Evolutionary conservation across 805 yeast species (phyloP), one percentile per base, ranked within the genome.

Genomic region (Zygoascus bituminiphila): DNA sequence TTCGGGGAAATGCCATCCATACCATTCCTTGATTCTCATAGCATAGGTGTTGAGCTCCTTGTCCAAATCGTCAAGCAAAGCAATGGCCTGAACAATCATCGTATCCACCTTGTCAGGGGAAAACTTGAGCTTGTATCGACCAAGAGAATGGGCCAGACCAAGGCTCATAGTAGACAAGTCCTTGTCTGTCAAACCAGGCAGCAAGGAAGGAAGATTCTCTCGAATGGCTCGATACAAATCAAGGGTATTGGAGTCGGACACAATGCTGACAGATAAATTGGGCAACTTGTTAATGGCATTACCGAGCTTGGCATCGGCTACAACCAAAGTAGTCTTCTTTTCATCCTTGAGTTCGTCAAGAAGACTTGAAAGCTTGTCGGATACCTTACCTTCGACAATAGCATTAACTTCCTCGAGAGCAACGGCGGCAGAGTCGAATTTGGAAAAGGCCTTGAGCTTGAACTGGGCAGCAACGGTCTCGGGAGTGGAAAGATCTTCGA

Each of bases 1-100:
- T 71, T 93, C 98, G 36, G 98, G 98, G 82, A 93, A 93, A 71
- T 93, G 98, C 98, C 98, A 93, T 57, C 98, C 98, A 73, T 93
- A 93, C 98, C 98, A 93, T 74, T 93, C 98, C 74, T 91, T 93
- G 72, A 91, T 81, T 75, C 98, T 82, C 98, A 93, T 93, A 58
- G 98, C 96, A 62, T 91, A 93, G 46, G 97, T 93, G 74, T 93
- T 93, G 62, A 93, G 78, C 70, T 93, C 98, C 73, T 93, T 93
- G 74, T 93, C 98, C 62, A 93, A 78, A 64, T 93, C 97, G 63
- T 93, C 98, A 63, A 93, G 78, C 57, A 93, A 75, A 19, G 98
- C 96, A 71, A 93, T 93, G 51, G 98, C 98, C 75, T 93, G 98
- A 55, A 93, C 94, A 67, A 93, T 91, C 98, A 93, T 93, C 56